Evolutionary conservation across 1,284 basidiomycete species (phyloP), one percentile per base, ranked within the genome.

Genomic region (Cutaneotrichosporon spelunceum): DNA sequence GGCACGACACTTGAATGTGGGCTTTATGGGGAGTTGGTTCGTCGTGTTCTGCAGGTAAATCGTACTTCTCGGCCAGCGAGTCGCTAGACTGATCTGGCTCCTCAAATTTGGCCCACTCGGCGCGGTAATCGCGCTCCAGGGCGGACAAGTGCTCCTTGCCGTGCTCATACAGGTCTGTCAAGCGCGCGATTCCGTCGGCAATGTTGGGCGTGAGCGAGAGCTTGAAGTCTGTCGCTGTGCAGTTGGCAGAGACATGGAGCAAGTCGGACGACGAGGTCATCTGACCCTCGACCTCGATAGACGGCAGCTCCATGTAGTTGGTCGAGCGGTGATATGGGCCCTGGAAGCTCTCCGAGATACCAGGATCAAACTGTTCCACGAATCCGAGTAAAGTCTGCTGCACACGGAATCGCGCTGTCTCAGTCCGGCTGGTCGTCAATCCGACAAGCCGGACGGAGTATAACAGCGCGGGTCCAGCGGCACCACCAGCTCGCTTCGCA

Each of bases 151-250:
- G 84, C 61, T 88, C 87, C 77, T 88, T 88, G 21, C 93, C 92
- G 71, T 85, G 84, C 53, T 84, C 85, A 78, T 93, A 95, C 29
- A 95, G 89, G 66, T 93, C 90, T 42, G 91, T 82, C 16, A 95
- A 79, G 27, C 89, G 87, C 74, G 88, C 91, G 6, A 92, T 80
- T 67, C 87, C 89, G 65, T 87, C 86, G 3, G 90, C 86, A 57
- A 95, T 88, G 27, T 85, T 84, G 0, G 92, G 88, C 69, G 93
- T 90, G 19, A 96, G 81, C 65, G 92, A 88, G 36, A 95, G 81
- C 57, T 91, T 83, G 76, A 95, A 94, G 27, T 93, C 93, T 66
- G 86, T 90, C 62, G 95, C 89, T 53, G 84, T 84, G 4, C 89
- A 90, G 56, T 83, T 82, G 53, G 91, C 82, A 73, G 83, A 85